phyloP scores from a whole-genome alignment of 2,329 filamentous ascomycete genomes.

The Aspergillus pseudoglaucus region DNA sequence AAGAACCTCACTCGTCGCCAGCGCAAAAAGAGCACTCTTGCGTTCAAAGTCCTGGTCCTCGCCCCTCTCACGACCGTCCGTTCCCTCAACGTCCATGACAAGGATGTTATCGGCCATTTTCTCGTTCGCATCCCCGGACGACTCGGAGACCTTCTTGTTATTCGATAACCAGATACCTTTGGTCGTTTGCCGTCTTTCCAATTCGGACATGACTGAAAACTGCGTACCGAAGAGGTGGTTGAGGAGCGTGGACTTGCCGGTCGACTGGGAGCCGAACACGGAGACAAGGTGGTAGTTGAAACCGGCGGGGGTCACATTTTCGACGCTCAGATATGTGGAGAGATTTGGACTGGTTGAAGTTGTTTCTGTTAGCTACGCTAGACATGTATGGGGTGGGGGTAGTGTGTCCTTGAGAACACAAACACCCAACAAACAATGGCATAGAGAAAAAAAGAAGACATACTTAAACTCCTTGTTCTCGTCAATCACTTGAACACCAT shows the following conservation, averaged over 20 bases:
- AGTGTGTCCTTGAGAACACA: background rate
- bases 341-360: conserved; percentile 57
- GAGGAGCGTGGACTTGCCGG: conserved; percentile 92
- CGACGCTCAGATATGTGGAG: conserved; percentile 71
- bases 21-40: conserved; percentile 93
- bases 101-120: conserved; percentile 95
- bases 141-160: conserved; percentile 61
- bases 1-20: conserved; percentile 94
- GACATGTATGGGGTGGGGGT: background rate
- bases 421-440: background rate
- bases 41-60: conserved; percentile 99
- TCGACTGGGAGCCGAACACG: conserved; percentile 97
- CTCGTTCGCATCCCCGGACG: conserved; percentile 27
- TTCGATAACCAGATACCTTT: conserved; percentile 99
- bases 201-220: conserved; percentile 97
- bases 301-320: conserved; percentile 75
- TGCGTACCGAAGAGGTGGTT: conserved; percentile 93
- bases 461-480: conserved; percentile 97
- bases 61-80: conserved; percentile 88
- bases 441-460: conserved; percentile 21
- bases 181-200: conserved; percentile 88
- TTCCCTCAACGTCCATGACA: conserved; percentile 98
- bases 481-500: conserved; percentile 95
- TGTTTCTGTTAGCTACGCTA: background rate
- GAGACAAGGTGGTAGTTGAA: conserved; percentile 99